These are phyloP conservation scores for Solanum chaucha DNA, from an alignment of 257 asterid species.

Conservation along the genomic window DNA sequence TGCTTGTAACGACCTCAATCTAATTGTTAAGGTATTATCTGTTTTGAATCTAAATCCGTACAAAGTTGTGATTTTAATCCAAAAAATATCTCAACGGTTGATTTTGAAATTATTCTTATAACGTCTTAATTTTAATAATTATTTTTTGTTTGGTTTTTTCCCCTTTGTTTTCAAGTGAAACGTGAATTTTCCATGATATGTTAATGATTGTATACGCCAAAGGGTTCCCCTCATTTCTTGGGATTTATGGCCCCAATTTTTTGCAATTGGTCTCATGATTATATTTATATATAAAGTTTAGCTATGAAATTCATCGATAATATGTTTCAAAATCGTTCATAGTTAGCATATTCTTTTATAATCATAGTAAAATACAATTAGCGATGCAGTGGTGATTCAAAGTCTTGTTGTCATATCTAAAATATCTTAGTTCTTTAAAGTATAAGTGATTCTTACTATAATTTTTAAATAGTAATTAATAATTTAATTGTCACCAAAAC, in stretches of 20 bases:
- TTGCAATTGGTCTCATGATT: neutral
- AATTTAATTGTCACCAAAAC: neutral
- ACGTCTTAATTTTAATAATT: too few species aligned
- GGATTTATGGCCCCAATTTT: neutral
- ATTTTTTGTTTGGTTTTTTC: neutral
- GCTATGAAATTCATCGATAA: neutral
- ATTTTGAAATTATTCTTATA: neutral
- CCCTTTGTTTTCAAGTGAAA: neutral
- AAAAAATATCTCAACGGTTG: neutral
- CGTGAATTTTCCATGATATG: neutral
- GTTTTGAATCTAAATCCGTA: rapidly evolving
- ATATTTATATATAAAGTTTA: neutral
- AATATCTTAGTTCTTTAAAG: neutral
- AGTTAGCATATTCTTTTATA: too few species aligned
- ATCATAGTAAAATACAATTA: too few species aligned
- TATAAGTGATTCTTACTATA: neutral
- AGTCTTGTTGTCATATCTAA: neutral
- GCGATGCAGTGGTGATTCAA: neutral
- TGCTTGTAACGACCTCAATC: neutral
- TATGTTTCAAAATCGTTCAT: too few species aligned
- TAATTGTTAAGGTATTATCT: neutral
- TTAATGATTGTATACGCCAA: neutral
- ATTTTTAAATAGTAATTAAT: neutral
- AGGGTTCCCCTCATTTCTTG: neutral
- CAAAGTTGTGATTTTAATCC: neutral